These are phyloP conservation scores for Logfia minima DNA, from an alignment of 129 eudicot species.

Conservation along the genomic window DNA sequence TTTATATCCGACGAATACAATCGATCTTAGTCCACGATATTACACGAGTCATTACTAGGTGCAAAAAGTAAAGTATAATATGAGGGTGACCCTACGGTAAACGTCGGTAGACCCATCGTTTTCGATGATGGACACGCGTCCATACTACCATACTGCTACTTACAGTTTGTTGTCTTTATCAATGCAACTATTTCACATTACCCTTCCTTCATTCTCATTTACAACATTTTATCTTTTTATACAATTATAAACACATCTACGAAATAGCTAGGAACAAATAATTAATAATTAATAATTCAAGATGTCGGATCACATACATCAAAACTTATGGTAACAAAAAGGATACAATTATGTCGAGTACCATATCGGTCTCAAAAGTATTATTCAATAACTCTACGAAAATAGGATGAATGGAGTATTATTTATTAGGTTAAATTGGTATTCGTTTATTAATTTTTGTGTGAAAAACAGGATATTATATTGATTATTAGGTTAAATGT, in stretches of 20 bases:
- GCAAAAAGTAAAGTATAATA: constrained; percentile 23
- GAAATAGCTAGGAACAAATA: no score
- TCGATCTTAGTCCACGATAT: no score
- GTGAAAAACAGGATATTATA: no score
- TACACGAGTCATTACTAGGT: no score
- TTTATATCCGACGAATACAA: no score
- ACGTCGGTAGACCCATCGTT: constrained; percentile 34
- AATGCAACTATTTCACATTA: neutral
- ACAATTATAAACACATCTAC: neutral
- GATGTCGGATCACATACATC: neutral
- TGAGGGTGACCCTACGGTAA: constrained; percentile 25
- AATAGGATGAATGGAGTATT: no score
- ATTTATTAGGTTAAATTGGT: no score
- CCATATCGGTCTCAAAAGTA: no score
- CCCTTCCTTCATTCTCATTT: constrained; percentile 15
- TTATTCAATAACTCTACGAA: no score
- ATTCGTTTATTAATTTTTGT: no score
- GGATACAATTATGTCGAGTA: neutral
- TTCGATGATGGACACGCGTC: constrained; percentile 26
- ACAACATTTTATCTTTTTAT: neutral
- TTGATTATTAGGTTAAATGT: no score
- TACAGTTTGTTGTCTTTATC: constrained; percentile 28
- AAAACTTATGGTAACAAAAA: neutral
- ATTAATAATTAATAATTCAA: neutral
- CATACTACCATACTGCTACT: constrained; percentile 19